phyloP scores from a whole-genome alignment of 2,329 filamentous ascomycete genomes.

The Sporothrix humicola region DNA sequence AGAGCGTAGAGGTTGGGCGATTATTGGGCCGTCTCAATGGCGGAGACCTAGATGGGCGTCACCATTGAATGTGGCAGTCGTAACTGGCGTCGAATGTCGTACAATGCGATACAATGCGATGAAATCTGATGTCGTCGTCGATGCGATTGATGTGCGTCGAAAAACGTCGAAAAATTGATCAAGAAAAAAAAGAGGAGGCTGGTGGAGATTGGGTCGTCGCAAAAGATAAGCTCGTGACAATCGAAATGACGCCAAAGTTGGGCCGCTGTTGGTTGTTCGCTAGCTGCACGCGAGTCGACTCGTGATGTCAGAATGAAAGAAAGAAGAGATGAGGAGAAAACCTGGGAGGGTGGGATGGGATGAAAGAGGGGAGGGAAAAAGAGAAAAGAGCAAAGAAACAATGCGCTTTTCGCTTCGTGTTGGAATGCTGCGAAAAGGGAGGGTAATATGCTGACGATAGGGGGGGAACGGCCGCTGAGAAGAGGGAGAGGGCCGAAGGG shows the following conservation, averaged over 20 bases:
- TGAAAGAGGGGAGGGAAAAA: neutral
- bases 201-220: constrained; percentile 3
- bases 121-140: neutral
- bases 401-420: constrained; percentile 22
- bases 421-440: constrained; percentile 24
- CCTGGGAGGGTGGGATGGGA: constrained; percentile 13
- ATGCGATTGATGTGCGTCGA: neutral
- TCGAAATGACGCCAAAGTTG: neutral
- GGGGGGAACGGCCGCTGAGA: neutral
- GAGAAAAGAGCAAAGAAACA: neutral
- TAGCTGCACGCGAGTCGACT: neutral
- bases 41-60: neutral
- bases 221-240: constrained; percentile 20
- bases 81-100: neutral
- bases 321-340: neutral
- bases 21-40: neutral
- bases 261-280: constrained; percentile 16
- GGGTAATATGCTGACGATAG: constrained; percentile 16
- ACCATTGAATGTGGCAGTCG: neutral
- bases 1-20: neutral
- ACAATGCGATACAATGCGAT: constrained; percentile 7
- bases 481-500: constrained; percentile 5
- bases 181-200: constrained; percentile 18
- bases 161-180: neutral
- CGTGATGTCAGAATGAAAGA: neutral